Evolutionary conservation across 2,329 filamentous ascomycete genomes (phyloP).

Genomic region (Elsinoe arachidis): DNA sequence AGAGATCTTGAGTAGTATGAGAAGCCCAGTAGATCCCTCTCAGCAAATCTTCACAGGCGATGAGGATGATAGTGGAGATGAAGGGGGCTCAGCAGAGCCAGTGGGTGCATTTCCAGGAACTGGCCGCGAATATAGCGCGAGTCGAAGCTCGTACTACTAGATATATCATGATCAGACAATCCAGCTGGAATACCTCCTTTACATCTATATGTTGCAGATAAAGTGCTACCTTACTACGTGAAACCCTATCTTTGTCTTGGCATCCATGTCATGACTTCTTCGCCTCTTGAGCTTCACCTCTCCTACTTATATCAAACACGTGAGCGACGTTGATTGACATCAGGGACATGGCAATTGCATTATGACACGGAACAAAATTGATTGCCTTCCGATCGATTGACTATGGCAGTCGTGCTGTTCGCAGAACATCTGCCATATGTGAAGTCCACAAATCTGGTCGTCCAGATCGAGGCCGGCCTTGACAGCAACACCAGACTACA

Average conservation of each 20-base stretch:
- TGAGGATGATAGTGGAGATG: constrained; percentile 39
- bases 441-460: constrained; percentile 7
- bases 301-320: not conserved
- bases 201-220: not conserved
- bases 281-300: not conserved
- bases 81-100: constrained; percentile 27
- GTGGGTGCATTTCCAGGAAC: constrained; percentile 47
- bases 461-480: constrained; percentile 3
- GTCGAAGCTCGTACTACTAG: constrained; percentile 10
- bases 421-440: constrained; percentile 10
- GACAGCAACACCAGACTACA: constrained; percentile 2
- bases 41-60: constrained; percentile 35
- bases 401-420: constrained; percentile 3
- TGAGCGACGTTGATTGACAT: too few relatives aligned
- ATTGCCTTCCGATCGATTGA: too few relatives aligned
- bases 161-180: not conserved
- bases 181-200: not conserved
- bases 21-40: constrained; percentile 46
- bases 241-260: not conserved
- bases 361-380: too few relatives aligned
- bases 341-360: too few relatives aligned
- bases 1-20: constrained; percentile 51
- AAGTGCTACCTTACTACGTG: not conserved
- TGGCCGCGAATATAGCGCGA: constrained; percentile 29
- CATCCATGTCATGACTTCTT: constrained; percentile 3